Percentiles rank a stretch among this genome's conserved stretches.
phyloP scores from a whole-genome alignment of 176 grass and related monocot species.

The Carex parvula region DNA sequence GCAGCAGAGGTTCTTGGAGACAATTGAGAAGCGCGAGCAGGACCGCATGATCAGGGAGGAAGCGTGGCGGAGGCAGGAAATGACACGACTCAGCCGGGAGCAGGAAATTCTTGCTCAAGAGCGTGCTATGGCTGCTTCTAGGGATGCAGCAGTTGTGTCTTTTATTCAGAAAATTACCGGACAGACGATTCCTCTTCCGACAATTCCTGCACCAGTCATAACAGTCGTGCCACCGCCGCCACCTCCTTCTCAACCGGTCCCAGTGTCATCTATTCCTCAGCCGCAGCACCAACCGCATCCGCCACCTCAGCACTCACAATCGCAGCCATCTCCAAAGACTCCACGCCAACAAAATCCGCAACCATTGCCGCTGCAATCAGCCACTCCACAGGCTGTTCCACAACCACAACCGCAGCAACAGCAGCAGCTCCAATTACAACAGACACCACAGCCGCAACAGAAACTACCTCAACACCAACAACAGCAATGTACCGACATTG shows the following conservation, averaged over 20 bases:
- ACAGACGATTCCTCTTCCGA: constrained; percentile 56
- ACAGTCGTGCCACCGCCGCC: constrained; percentile 45
- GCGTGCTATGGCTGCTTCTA: constrained; percentile 77
- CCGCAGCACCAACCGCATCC: constrained; percentile 16
- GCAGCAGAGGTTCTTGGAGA: constrained; percentile 84
- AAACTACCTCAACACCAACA: neutral
- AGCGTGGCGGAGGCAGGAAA: constrained; percentile 94
- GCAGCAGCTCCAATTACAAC: neutral
- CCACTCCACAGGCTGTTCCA: constrained; percentile 6
- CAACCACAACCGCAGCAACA: constrained; percentile 19
- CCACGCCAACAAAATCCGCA: constrained; percentile 6
- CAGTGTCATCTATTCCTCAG: constrained; percentile 18
- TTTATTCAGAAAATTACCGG: constrained; percentile 97
- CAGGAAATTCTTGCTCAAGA: constrained; percentile 89
- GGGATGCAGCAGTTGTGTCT: constrained; percentile 76
- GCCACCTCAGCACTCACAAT: constrained; percentile 24
- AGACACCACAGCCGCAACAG: neutral
- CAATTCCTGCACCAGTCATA: constrained; percentile 44
- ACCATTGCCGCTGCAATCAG: neutral
- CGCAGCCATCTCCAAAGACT: constrained; percentile 21
- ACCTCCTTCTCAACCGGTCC: constrained; percentile 16
- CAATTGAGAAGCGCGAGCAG: constrained; percentile 88
- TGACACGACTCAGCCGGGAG: constrained; percentile 64
- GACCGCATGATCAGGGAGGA: constrained; percentile 96
- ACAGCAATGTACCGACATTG: constrained; percentile 47